Base-by-base conservation (phyloP, 495 filamentous ascomycete genomes). In the Cudoniella acicularis region DNA sequence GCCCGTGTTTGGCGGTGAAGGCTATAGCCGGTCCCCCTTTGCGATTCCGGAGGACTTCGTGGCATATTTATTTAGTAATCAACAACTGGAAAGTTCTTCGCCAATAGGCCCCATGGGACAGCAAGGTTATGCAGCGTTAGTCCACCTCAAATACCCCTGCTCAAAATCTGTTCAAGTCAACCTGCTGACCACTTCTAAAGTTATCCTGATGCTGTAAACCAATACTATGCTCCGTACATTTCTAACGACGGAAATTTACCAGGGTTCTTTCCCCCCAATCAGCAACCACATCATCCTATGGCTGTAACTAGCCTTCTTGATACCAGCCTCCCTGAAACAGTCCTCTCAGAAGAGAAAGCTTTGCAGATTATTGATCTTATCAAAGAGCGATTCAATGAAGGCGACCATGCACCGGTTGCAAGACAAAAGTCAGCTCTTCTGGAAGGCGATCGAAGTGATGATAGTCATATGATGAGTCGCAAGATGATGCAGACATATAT, bases 401-500 rank as follows among this genome's bases (percentile, higher is more conserved):
- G 86, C 16, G 86, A 88, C 25, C 84, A 90, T 63, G 83, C 89
- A 1, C 84, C 84, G 0, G 82, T 90, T 10, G 83, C 84, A 40
- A 83, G 86, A 60, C 88, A 88, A 57, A 91, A 91, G 64, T 89
- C 90, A 49, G 82, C 80, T 51, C 80, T 96, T 30, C 76, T 94
- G 63, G 86, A 90, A 18, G 92, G 91, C 17, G 86, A 94, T 56
- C 80, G 85, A 53, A 83, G 86, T 57, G 81, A 86, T 23, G 85
- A 79, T 45, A 71, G 63, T 24, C 93, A 97, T 69, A 86, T 95
- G 65, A 73, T 97, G 57, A 96, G 93, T 65, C 75, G 92, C 56
- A 86, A 85, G 65, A 96, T 94, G 88, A 95, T 98, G 89, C 90
- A 96, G 73, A 84, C 85, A 9, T 98, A 97, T 69, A 91, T 98